A percentile compares a stretch with the other conserved stretches of the same genome.
These are phyloP conservation scores for Microbotryum saponariae DNA, from an alignment of 1,284 basidiomycete genomes.

Conservation along the genomic window DNA sequence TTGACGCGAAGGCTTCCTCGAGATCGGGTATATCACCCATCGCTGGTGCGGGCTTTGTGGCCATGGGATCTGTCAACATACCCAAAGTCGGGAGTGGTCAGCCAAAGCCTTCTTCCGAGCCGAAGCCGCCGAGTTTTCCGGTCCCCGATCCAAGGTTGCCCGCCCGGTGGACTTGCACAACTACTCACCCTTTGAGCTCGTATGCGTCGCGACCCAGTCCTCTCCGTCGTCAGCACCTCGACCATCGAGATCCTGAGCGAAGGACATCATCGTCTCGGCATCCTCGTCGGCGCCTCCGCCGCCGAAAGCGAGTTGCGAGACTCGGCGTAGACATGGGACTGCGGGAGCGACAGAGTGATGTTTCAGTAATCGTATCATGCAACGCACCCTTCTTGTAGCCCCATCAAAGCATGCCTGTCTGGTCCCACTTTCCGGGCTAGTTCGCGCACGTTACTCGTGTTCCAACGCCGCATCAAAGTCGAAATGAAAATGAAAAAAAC, in stretches of 20 bases:
- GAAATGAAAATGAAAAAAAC: background rate
- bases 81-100: too few relatives aligned
- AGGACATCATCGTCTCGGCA: constrained; percentile 69
- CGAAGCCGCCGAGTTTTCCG: too few relatives aligned
- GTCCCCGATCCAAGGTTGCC: too few relatives aligned
- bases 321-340: constrained; percentile 85
- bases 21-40: constrained; percentile 79
- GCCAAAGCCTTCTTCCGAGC: too few relatives aligned
- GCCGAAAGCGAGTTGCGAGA: constrained; percentile 83
- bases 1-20: constrained; percentile 43
- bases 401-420: too few relatives aligned
- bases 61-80: too few relatives aligned
- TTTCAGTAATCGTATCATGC: background rate
- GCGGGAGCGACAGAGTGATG: constrained; percentile 1
- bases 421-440: too few relatives aligned
- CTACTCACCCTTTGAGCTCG: constrained; percentile 18
- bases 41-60: constrained; percentile 33
- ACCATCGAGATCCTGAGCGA: constrained; percentile 45
- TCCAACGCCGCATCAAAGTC: too few relatives aligned
- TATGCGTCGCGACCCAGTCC: constrained; percentile 48
- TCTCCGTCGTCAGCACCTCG: constrained; percentile 38
- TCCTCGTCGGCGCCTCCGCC: constrained; percentile 93
- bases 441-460: too few relatives aligned
- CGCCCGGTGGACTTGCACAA: too few relatives aligned
- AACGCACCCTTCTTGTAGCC: background rate